phyloP scores from a whole-genome alignment of 805 yeast species.

The Wickerhamomyces queroliae region DNA sequence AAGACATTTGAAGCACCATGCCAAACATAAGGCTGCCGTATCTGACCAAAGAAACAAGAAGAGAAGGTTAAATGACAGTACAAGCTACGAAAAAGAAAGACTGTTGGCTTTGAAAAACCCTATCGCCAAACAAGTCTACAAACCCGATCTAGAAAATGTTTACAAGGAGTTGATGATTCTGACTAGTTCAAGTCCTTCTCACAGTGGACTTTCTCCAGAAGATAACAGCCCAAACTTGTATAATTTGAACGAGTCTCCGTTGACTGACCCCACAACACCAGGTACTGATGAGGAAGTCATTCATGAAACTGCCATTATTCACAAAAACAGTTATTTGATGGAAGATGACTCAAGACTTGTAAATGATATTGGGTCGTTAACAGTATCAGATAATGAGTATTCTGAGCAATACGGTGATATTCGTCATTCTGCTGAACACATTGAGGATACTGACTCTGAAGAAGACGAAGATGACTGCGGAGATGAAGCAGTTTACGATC shows the following conservation, averaged over 20 bases:
- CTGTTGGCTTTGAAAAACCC: too few relatives aligned
- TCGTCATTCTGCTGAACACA: neutral
- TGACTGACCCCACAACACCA: conserved; percentile 18
- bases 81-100: too few relatives aligned
- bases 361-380: neutral
- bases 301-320: neutral
- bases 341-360: neutral
- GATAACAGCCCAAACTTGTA: conserved; percentile 11
- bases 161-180: neutral
- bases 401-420: neutral
- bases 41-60: neutral
- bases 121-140: neutral
- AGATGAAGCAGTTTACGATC: neutral
- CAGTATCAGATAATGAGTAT: neutral
- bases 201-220: conserved; percentile 6
- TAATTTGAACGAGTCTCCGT: conserved; percentile 8
- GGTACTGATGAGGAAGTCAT: conserved; percentile 1
- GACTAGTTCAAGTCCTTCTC: neutral
- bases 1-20: conserved; percentile 1
- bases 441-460: neutral
- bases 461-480: conserved; percentile 1
- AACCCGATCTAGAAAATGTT: neutral
- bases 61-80: neutral
- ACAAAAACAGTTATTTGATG: neutral
- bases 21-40: conserved; percentile 3